Percentiles rank a stretch among this genome's conserved stretches.
These are phyloP conservation scores for Ganoderma sinense DNA, from an alignment of 1,284 basidiomycete species.

Conservation along the genomic window DNA sequence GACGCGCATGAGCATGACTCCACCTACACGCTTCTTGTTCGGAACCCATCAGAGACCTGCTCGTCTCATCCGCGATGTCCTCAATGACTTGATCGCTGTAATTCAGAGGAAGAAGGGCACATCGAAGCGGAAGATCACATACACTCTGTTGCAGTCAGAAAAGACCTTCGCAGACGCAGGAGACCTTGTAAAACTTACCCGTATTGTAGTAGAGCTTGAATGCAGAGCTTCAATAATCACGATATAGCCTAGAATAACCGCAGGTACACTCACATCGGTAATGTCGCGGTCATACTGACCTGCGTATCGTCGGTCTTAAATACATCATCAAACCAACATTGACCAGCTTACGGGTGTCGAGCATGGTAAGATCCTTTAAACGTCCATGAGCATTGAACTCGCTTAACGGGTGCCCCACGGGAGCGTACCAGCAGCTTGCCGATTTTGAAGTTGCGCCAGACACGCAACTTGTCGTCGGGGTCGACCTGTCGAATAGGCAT, in stretches of 20 bases:
- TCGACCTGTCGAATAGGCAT: slow-evolving; percentile 74
- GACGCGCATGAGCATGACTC: background rate
- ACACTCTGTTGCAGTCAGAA: background rate
- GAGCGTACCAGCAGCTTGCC: slow-evolving; percentile 56
- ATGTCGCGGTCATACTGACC: slow-evolving; percentile 70
- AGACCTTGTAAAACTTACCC: slow-evolving; percentile 36
- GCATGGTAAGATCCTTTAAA: slow-evolving; percentile 58
- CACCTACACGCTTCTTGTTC: slow-evolving; percentile 62
- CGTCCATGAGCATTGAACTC: slow-evolving; percentile 9
- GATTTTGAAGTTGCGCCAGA: slow-evolving; percentile 74
- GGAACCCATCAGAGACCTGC: slow-evolving; percentile 64
- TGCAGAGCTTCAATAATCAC: background rate
- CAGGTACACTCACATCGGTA: slow-evolving; percentile 55
- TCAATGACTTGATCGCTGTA: slow-evolving; percentile 52
- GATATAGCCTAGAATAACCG: background rate
- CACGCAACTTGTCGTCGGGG: slow-evolving; percentile 65
- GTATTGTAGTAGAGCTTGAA: slow-evolving; percentile 64
- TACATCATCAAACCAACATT: background rate
- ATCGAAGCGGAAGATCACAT: background rate
- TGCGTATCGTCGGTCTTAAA: slow-evolving; percentile 27
- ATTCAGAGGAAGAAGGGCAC: background rate
- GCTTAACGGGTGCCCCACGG: background rate
- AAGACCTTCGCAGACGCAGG: background rate
- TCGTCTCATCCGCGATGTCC: slow-evolving; percentile 50
- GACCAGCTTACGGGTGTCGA: slow-evolving; percentile 60